phyloP scores from a whole-genome alignment of 2,329 filamentous ascomycete genomes.

The Cladosporium sphaerospermum region DNA sequence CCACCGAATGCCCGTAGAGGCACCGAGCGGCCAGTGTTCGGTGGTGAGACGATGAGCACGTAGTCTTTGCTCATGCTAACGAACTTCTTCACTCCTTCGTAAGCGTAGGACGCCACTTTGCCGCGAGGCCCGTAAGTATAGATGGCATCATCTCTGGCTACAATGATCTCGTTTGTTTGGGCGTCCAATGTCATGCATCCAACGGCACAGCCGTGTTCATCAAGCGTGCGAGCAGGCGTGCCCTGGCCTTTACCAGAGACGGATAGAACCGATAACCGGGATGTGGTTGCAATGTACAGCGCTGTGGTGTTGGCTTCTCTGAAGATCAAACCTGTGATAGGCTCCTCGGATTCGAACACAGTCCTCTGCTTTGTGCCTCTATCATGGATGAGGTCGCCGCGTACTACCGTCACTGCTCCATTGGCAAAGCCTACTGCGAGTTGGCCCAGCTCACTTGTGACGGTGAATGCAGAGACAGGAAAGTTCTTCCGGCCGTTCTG shows the following conservation, averaged over 20 bases:
- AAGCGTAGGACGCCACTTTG: conserved; percentile 79
- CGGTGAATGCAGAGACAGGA: conserved; percentile 87
- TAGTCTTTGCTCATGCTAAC: conserved; percentile 79
- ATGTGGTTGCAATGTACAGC: conserved; percentile 87
- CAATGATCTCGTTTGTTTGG: conserved; percentile 73
- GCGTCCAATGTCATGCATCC: conserved; percentile 89
- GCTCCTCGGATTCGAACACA: conserved; percentile 94
- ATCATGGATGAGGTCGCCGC: conserved; percentile 92
- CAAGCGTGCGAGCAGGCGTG: conserved; percentile 77
- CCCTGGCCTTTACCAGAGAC: conserved; percentile 87
- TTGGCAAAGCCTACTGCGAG: conserved; percentile 94
- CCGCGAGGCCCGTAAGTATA: conserved; percentile 88
- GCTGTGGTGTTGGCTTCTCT: conserved; percentile 60
- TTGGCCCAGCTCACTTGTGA: conserved; percentile 82
- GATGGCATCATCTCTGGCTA: conserved; percentile 91
- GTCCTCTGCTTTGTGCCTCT: conserved; percentile 89
- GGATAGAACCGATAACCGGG: conserved; percentile 75
- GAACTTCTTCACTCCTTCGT: conserved; percentile 82
- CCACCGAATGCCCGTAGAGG: conserved; percentile 68
- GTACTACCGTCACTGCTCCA: conserved; percentile 84
- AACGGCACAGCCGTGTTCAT: conserved; percentile 84
- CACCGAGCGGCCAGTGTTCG: conserved; percentile 54
- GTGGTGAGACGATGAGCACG: conserved; percentile 78
- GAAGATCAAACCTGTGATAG: conserved; percentile 85
- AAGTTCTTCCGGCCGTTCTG: conserved; percentile 90